Base-by-base conservation (phyloP, 2,329 filamentous ascomycete genomes). In the Colletotrichum sp. region DNA sequence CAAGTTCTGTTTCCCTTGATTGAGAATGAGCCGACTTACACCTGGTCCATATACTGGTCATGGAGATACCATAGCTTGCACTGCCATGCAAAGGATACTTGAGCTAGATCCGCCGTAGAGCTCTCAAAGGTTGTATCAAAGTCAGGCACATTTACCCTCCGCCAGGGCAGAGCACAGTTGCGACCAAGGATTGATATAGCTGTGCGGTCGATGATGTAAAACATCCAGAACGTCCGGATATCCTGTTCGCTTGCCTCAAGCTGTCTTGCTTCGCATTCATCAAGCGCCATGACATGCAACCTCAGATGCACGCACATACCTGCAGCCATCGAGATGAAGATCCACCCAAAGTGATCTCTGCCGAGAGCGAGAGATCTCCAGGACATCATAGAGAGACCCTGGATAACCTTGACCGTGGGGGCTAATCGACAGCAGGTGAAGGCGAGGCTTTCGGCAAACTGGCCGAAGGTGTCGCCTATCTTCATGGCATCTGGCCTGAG, bases 191-290 rank as follows among this genome's bases (percentile, higher is more conserved):
- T 76, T 2, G 77, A 76, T 16, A 78, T 78, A 32, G 77, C 76
- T 13, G 77, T 78, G 24, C 77, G 72, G 21, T 78, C 77, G 13
- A 76, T 77, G 24, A 78, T 71, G 36, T 78, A 78, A 49, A 78
- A 78, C 77, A 78, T 78, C 77, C 77, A 78, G 18, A 78, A 78
- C 1, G 72, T 77, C 15, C 72, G 66, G 9, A 77, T 76, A n/a
- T 78, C 76, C 6, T 73, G 57, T 28, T 76, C 72, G 7, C 66
- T 72, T 16, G 77, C 76, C 30, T 77, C 71, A n/a, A 77, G 71
- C 32, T 67, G 71, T 16, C 77, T 55, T 34, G 77, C 72, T 13
- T 65, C 69, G 55, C 76, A 78, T 28, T 77, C 77, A 8, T 77
- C 76, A 8, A 78, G 49, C 1, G 72, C 77, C 16, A 77, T 32